Evolutionary conservation across 805 yeast species (phyloP), one percentile per base, ranked within the genome.

Genomic region (Wickerhamomyces sydowiorum): DNA sequence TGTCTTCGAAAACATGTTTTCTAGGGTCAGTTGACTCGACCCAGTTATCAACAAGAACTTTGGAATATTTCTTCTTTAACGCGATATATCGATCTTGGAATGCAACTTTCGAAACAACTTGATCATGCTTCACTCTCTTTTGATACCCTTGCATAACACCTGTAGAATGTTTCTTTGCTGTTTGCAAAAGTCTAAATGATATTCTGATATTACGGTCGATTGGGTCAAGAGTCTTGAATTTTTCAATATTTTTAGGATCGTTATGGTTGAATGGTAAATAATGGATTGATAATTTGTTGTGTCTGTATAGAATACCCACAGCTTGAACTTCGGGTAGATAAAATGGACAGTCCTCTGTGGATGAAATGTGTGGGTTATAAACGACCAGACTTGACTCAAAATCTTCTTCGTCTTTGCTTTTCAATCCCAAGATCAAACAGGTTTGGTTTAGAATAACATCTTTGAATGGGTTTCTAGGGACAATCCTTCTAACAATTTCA

Each of bases 1-100:
- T 76, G 60, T 91, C 98, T 67, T 91, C 98, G 65, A 90, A 91
- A 0, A 91, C 97, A 64, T 91, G 98, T 60, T 91, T 91, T 52
- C 82, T 76, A 3, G 97, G 97, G 62, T 91, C 97, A 2, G 98
- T 91, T 24, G 82, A 80, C 62, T 91, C 98, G n/a, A 73, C 79
- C 98, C 98, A 91, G 49, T 73, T 75, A 32, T 81, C 86, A 12
- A 89, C 89, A 38, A 91, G 65, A 15, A 66, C 62, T 22, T 81
- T 76, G 0, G 96, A 87, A 59, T 90, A 85, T 60, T 82, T 85
- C 60, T 84, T 86, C 62, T 91, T 91, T 54, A 91, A 69, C 18
- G 75, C 68, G 22, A 87, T 81, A 60, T 91, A 91, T 45, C 85
- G 66, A 56, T 86, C 82, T 60, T 91, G 97, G 53, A 91, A 91